phyloP scores from a whole-genome alignment of 73 alveolate genomes.

The Stentor coeruleus region DNA sequence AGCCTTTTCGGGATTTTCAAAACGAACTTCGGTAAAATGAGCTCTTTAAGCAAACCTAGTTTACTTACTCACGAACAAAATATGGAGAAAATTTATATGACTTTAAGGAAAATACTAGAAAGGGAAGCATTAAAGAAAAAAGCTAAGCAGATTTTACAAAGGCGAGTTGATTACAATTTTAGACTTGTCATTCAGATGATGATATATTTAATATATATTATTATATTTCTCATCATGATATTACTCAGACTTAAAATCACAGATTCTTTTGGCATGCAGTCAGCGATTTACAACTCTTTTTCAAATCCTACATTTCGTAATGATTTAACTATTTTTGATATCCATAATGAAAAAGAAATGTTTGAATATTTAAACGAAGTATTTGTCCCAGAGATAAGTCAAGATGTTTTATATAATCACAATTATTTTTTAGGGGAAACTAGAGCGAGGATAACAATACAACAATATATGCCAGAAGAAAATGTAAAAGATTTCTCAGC shows the following conservation, averaged over 20 bases:
- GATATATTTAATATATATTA: background rate
- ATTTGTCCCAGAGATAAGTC: background rate
- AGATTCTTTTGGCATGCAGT: background rate
- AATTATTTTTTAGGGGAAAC: background rate
- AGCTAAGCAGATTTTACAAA: background rate
- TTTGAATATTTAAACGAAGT: background rate
- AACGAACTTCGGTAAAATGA: constrained; percentile 28
- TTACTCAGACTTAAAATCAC: background rate
- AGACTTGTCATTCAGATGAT: constrained; percentile 18
- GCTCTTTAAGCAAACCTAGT: background rate
- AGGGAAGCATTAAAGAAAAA: background rate
- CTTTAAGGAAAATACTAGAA: constrained; percentile 32
- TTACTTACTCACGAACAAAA: constrained; percentile 37
- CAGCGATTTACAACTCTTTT: background rate
- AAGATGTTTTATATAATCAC: background rate
- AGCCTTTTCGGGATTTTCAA: constrained; percentile 27
- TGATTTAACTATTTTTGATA: background rate
- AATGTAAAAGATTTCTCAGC: background rate
- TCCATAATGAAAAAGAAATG: background rate
- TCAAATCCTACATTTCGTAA: background rate
- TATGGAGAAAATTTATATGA: constrained; percentile 28
- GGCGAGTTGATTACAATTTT: constrained; percentile 29
- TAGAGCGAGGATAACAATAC: background rate
- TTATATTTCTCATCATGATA: background rate
- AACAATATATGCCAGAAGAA: background rate